A percentile compares a stretch with the other conserved stretches of the same genome.
These are phyloP conservation scores for Phaeodactylum tricornutum DNA, from an alignment of 108 stramenopile species.

Conservation along the genomic window DNA sequence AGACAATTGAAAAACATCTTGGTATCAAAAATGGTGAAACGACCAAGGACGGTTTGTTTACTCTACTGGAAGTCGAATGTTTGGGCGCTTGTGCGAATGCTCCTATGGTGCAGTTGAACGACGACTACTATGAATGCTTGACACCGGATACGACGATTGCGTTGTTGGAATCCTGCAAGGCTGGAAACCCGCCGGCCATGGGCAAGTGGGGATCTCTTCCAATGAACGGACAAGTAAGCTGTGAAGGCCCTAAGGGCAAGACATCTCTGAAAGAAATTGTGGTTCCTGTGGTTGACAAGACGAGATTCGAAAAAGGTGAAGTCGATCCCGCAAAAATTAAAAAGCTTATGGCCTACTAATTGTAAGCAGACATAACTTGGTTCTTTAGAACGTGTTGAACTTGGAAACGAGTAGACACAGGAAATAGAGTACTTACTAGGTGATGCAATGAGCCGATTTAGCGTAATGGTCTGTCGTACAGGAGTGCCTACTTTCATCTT, in stretches of 20 bases:
- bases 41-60: conserved; percentile 94
- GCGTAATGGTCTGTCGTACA: too few species aligned
- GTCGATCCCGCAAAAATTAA: conserved; percentile 96
- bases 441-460: too few species aligned
- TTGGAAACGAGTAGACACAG: too few species aligned
- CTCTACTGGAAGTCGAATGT: conserved; percentile 98
- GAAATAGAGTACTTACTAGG: too few species aligned
- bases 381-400: too few species aligned
- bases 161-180: conserved; percentile 92
- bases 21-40: conserved; percentile 96
- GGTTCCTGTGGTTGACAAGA: conserved; percentile 63
- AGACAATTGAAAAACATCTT: conserved; percentile 93
- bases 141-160: conserved; percentile 91
- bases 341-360: conserved; percentile 90
- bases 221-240: conserved; percentile 99
- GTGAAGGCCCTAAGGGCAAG: conserved; percentile 99
- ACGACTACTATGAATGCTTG: conserved; percentile 99
- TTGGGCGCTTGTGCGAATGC: conserved; percentile 99
- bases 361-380: background rate
- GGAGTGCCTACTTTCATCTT: too few species aligned
- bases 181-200: conserved; percentile 81
- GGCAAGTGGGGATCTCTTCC: conserved; percentile 98
- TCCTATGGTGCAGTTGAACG: conserved; percentile 99
- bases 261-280: conserved; percentile 60
- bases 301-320: conserved; percentile 72